Percentiles rank a stretch among this genome's conserved stretches.
Conservation (phyloP, 2,329 filamentous ascomycete genomes). For the Calonectria pteridis region DNA sequence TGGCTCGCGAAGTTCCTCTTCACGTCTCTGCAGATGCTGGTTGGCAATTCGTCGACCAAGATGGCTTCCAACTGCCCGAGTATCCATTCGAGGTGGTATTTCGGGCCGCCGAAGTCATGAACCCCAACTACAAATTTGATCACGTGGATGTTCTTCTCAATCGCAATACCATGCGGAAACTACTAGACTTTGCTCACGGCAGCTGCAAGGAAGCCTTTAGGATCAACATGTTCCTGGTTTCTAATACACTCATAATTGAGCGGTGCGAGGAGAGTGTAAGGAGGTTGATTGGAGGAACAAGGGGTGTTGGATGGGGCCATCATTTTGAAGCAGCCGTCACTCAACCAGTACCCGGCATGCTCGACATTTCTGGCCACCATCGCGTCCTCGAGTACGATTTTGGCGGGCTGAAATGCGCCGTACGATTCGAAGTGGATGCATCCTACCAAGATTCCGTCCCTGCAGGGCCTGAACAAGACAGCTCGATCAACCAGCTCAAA, state of each 20-base stretch:
- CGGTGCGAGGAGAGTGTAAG: slow-evolving; percentile 14
- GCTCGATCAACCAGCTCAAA: background rate
- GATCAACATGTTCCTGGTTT: slow-evolving; percentile 27
- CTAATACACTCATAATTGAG: slow-evolving; percentile 34
- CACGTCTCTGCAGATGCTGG: slow-evolving; percentile 2
- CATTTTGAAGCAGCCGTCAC: slow-evolving; percentile 33
- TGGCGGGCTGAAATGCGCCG: slow-evolving; percentile 32
- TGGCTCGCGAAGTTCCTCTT: slow-evolving; percentile 1
- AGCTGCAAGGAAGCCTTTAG: slow-evolving; percentile 30
- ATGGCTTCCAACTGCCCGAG: slow-evolving; percentile 17
- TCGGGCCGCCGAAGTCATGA: slow-evolving; percentile 41
- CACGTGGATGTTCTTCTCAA: slow-evolving; percentile 47
- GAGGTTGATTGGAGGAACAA: background rate
- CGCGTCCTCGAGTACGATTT: slow-evolving; percentile 36
- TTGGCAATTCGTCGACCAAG: slow-evolving; percentile 31
- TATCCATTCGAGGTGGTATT: slow-evolving; percentile 47
- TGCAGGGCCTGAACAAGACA: background rate
- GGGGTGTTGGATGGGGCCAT: slow-evolving; percentile 7
- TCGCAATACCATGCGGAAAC: slow-evolving; percentile 36
- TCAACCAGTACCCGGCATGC: background rate
- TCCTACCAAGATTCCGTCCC: background rate
- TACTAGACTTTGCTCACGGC: slow-evolving; percentile 42
- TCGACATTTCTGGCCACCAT: slow-evolving; percentile 22
- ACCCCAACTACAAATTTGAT: slow-evolving; percentile 39
- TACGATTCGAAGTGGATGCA: slow-evolving; percentile 37